These are phyloP conservation scores for Phytophthora fragariaefolia DNA, from an alignment of 352 stramenopile genomes.

Conservation along the genomic window DNA sequence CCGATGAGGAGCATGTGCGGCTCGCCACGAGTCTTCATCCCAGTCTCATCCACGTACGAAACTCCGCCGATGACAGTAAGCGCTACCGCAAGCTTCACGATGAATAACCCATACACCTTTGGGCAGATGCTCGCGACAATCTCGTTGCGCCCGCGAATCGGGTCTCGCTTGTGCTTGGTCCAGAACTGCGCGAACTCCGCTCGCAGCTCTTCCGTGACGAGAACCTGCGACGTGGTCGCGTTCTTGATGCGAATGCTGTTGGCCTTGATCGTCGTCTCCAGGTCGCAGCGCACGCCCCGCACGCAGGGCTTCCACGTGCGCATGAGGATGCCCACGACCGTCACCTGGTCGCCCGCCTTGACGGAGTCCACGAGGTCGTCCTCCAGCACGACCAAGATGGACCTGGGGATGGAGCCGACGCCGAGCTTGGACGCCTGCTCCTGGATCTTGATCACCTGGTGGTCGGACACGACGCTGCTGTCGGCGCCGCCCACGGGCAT, in stretches of 20 bases:
- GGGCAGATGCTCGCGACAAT: constrained; percentile 95
- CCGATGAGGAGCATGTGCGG: constrained; percentile 89
- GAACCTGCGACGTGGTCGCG: constrained; percentile 59
- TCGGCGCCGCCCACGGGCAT: constrained; percentile 50
- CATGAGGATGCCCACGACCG: constrained; percentile 92
- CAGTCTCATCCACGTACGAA: constrained; percentile 67
- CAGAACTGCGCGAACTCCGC: constrained; percentile 94
- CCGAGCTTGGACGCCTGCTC: constrained; percentile 93
- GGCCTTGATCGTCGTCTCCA: constrained; percentile 87
- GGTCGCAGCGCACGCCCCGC: constrained; percentile 87
- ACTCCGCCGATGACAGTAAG: constrained; percentile 94
- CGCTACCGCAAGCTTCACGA: constrained; percentile 93
- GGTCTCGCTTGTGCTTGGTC: constrained; percentile 55
- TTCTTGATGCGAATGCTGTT: constrained; percentile 82
- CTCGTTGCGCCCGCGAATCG: constrained; percentile 82
- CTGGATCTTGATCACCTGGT: constrained; percentile 97
- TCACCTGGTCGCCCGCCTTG: constrained; percentile 97
- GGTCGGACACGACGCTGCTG: constrained; percentile 65
- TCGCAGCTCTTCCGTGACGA: constrained; percentile 83
- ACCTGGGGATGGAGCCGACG: constrained; percentile 93
- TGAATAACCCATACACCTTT: constrained; percentile 94
- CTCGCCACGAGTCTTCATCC: constrained; percentile 84
- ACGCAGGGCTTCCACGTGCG: constrained; percentile 91
- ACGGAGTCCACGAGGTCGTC: constrained; percentile 85
- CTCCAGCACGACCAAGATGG: constrained; percentile 95